Base-by-base conservation (phyloP, 1,284 basidiomycete species). In the Trametes sp. region DNA sequence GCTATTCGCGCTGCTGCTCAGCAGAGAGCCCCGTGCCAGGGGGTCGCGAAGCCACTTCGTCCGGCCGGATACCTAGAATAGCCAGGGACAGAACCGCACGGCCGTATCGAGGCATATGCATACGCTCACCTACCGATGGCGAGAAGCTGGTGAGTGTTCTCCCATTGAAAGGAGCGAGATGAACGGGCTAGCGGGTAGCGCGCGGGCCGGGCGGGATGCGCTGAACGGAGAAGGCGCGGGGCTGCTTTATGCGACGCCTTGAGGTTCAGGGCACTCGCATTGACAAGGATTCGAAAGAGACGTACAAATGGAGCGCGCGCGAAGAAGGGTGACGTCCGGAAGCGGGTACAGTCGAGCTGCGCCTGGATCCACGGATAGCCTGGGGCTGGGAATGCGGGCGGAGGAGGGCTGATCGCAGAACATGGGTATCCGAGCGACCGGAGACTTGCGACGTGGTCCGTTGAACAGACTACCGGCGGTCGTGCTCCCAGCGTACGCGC, bases 381-480 rank as follows among this genome's bases (percentile, higher is more conserved):
- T 9, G 44, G 35, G 44, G 45, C 45, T 54, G 59, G 36, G 59
- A 60, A 54, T 42, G 36, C 35, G 51, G 59, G 44, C 14, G 14
- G 42, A 13, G n/a, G 24, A 23, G 58, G 26, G 58, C 31, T 54
- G 59, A 60, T 60, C 59, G 52, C 36, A 60, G 59, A 54, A 60
- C 52, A 41, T 19, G 36, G 45, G 26, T 19, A 38, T 38, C 59
- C 59, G 46, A 54, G 59, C 52, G 59, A 36, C 36, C 59, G 59
- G 59, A 60, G 59, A 50, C 59, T 60, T 33, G 45, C 58, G 33
- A 9, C 19, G 48, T 28, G 48, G 9, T 23, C 9, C 4, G 58
- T 24, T 14, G 44, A 16, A 38, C 45, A 46, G 36, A 26, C 54
- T 44, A 57, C 61, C 56, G 33, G 57, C n/a, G 33, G 52, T 21